Evolutionary conservation across 2,329 filamentous ascomycete species (phyloP), one percentile per base, ranked within the genome.

Genomic region (Fusarium keratoplasticum): DNA sequence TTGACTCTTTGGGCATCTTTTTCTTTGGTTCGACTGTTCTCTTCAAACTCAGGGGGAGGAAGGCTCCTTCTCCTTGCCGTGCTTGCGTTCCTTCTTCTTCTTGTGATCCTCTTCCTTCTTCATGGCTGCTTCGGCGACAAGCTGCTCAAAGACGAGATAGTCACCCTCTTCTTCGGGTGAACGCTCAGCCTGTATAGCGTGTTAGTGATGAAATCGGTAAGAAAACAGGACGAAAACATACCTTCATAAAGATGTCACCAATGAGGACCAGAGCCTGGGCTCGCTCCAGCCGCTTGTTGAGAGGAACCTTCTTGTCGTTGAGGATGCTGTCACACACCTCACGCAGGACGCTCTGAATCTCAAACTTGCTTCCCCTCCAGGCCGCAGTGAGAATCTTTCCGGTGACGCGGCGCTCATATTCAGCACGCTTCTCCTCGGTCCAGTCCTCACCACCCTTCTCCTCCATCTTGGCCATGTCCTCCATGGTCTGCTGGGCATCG

Each of bases 331-430:
- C 96, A 83, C 96, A 98, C 22, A 99, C 96, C 77, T 98, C 96
- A 60, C 96, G 89, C 80, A 99, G 85, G 73, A 99, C 96, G 80
- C 95, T 93, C 87, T 98, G 96, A 75, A 99, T 98, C 88, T 99
- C 96, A 80, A 97, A 98, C 85, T 96, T 97, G 89, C 93, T 96
- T 55, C 96, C 96, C 74, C 95, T 88, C 96, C 96, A 99, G 13
- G 96, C 96, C 4, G 96, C 96, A 6, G 95, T 97, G 42, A 99
- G 89, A 75, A 99, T 98, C 89, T 99, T 99, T 80, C 96, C 96
- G 11, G 96, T 99, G 27, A 98, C 96, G 77, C 93, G 92, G 80
- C 96, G 93, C 87, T 98, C 96, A 80, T 97, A 98, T 85, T 99
- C 96, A 47, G 92, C 92, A 85, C 95, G 95, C 87, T 94, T 95